Base-by-base conservation (phyloP, 176 grass and related monocot species). In the Zea luxurians region DNA sequence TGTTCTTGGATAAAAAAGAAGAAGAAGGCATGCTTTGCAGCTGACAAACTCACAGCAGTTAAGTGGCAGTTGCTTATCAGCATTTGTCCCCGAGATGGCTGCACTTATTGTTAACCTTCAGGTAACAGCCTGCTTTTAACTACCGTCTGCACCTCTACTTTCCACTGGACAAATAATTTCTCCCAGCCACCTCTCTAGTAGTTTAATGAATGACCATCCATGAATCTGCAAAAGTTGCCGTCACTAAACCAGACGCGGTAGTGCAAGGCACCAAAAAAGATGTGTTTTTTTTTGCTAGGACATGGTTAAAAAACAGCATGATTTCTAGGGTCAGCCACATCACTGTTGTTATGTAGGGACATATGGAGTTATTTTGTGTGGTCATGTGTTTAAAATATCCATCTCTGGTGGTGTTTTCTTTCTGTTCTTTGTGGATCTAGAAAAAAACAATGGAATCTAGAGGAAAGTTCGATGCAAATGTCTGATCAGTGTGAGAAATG, bases 321-420 rank as follows among this genome's bases (percentile, higher is more conserved):
- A 75, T 75, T 79, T 83, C 70, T 37, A 75, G 81, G 86, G 76
- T 88, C 86, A 83, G 86, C 70, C 75, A 64, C 12, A 75, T 7
- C 75, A 79, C 75, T 74, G 9, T 78, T 83, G 76, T 70, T 53
- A 57, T 72, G 80, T 70, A 80, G 62, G 73, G 68, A 55, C 40
- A 75, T 61, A 21, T 50, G 61, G 64, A 67, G 17, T 68, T 55
- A 17, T 82, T 44, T 45, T 34, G 55, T 67, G 46, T 52, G 5
- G 50, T 7, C 48, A 48, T 78, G n/a, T 43, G 0, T 27, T 52
- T 61, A 35, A 71, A 27, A 27, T 27, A 27, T 27, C 27, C 27
- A 27, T 27, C 27, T 27, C 27, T 27, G 27, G 27, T 27, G 27
- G 27, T 27, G 27, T 27, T 27, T 27, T 27, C 27, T 27, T 27